A percentile compares a stretch with the other conserved stretches of the same genome.
phyloP scores from a whole-genome alignment of 2,329 filamentous ascomycete genomes.

The Phialophora expanda region DNA sequence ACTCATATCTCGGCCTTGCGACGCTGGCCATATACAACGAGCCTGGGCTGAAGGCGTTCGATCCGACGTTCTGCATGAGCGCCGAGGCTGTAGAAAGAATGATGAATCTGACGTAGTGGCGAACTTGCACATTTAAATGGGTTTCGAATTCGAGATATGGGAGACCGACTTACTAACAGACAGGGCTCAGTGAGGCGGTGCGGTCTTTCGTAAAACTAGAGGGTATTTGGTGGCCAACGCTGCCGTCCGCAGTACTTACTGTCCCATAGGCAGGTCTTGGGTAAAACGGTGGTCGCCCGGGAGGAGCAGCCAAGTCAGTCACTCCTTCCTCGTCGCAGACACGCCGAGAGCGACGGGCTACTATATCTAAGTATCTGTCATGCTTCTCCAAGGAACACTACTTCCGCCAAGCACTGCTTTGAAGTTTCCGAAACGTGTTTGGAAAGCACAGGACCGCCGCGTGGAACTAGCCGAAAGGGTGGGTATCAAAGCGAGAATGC shows the following conservation, averaged over 20 bases:
- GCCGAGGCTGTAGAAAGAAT: constrained; percentile 51
- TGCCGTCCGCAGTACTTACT: background rate
- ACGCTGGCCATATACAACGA: constrained; percentile 77
- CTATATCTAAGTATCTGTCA: background rate
- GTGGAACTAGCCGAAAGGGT: constrained; percentile 10
- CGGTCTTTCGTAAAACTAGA: background rate
- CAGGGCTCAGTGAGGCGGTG: background rate
- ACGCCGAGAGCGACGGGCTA: background rate
- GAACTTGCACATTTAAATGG: constrained; percentile 14
- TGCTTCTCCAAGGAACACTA: background rate
- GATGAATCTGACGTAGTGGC: constrained; percentile 50
- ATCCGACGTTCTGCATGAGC: constrained; percentile 78
- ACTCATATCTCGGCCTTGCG: constrained; percentile 85
- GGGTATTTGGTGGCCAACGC: background rate
- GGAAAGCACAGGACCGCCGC: background rate
- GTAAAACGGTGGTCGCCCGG: background rate
- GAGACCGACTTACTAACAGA: background rate
- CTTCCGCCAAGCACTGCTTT: background rate
- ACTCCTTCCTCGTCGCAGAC: background rate
- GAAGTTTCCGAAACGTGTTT: constrained; percentile 6
- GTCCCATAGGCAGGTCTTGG: background rate
- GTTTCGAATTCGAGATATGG: background rate
- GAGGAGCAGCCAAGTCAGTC: background rate
- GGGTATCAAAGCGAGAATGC: constrained; percentile 10
- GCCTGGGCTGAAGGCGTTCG: constrained; percentile 69